Percentiles rank a stretch among this genome's conserved stretches.
These are phyloP conservation scores for Acanthamoeba healyi DNA, from an alignment of 208 protist genomes.

Conservation along the genomic window DNA sequence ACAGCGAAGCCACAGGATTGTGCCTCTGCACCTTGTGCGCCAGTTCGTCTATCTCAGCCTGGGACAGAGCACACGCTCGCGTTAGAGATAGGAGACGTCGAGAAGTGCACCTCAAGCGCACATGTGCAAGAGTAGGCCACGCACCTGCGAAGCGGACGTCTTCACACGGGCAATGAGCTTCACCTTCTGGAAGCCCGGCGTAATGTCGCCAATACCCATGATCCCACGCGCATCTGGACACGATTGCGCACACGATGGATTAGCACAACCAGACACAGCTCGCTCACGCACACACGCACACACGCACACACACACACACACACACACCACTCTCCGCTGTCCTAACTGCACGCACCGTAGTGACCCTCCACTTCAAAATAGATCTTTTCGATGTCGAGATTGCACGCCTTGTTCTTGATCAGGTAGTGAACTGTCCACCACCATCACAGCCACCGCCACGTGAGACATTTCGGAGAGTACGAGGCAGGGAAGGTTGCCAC, in stretches of 20 bases:
- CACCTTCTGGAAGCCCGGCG: constrained; percentile 48
- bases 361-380: constrained; percentile 7
- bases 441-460: neutral
- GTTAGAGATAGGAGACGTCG: neutral
- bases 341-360: neutral
- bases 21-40: constrained; percentile 53
- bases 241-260: neutral
- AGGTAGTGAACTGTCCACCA: constrained; percentile 34
- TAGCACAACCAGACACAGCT: too few species aligned
- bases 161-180: constrained; percentile 20
- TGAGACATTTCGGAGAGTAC: neutral
- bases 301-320: neutral
- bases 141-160: neutral
- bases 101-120: too few species aligned
- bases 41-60: neutral
- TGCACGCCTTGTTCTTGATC: constrained; percentile 51
- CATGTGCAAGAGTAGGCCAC: neutral
- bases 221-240: constrained; percentile 35
- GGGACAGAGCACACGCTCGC: neutral
- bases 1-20: constrained; percentile 18
- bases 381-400: constrained; percentile 52
- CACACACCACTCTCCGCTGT: neutral
- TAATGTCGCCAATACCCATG: constrained; percentile 18
- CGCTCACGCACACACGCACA: neutral
- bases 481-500: neutral